Percentiles rank a stretch among this genome's conserved stretches.
Conservation (phyloP, 2,329 filamentous ascomycete genomes). For the Microdochium trichocladiopsis region DNA sequence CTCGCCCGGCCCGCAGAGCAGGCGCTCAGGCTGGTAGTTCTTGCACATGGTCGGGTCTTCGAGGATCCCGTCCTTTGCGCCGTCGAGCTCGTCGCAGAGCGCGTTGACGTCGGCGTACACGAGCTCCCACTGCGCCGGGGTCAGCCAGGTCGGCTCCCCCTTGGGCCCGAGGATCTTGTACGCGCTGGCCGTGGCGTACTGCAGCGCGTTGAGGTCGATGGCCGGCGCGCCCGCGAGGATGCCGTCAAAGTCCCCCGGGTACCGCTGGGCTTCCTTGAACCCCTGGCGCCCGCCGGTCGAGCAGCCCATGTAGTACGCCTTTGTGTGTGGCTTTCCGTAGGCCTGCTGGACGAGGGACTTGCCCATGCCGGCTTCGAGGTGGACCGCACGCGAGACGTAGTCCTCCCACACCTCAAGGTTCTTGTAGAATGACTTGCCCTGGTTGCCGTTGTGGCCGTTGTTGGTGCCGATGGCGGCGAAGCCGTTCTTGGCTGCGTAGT, state of each 20-base stretch:
- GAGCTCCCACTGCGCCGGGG: conserved; percentile 20
- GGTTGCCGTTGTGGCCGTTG: conserved; percentile 13
- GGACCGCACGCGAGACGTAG: background rate
- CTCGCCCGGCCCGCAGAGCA: conserved; percentile 21
- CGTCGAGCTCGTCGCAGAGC: conserved; percentile 33
- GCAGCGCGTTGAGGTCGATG: conserved; percentile 9
- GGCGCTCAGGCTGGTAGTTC: conserved; percentile 21
- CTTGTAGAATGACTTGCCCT: conserved; percentile 11
- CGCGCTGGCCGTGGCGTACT: conserved; percentile 13
- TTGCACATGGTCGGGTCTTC: conserved; percentile 26
- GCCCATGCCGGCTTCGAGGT: background rate
- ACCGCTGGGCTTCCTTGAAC: conserved; percentile 32
- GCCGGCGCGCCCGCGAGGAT: conserved; percentile 35
- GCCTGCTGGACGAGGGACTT: background rate
- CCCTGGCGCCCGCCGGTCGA: conserved; percentile 48
- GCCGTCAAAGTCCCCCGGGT: conserved; percentile 38
- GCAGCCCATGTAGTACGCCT: conserved; percentile 44
- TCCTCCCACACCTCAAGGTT: background rate
- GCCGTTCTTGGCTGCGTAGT: conserved; percentile 7
- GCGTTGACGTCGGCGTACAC: conserved; percentile 22
- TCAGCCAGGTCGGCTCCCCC: conserved; percentile 14
- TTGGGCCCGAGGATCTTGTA: background rate
- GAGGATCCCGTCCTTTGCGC: conserved; percentile 30
- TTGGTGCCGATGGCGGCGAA: background rate
- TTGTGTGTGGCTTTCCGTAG: conserved; percentile 15